Percentiles rank a stretch among this genome's conserved stretches.
Conservation (phyloP, 441 rosid species). For the Macaranga tanarius region DNA sequence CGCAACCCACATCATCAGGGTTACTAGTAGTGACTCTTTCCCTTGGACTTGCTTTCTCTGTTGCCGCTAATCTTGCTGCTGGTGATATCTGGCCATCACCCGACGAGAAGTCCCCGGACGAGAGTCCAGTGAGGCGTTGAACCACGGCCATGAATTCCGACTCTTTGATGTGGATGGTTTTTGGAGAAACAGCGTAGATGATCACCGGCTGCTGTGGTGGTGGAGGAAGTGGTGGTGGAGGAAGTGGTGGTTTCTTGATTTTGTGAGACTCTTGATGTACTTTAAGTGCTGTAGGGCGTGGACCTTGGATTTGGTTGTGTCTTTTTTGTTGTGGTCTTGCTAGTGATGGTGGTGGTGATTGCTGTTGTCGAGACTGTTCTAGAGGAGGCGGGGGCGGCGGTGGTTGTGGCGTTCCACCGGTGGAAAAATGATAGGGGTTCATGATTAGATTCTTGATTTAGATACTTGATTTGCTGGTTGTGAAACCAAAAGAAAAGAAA, state of each 20-base stretch:
- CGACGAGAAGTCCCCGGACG: constrained; percentile 48
- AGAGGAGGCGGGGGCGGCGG: constrained; percentile 1
- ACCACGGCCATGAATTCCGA: constrained; percentile 74
- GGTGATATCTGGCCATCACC: constrained; percentile 58
- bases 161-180: constrained; percentile 59
- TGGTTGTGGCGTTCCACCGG: constrained; percentile 9
- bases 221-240: constrained; percentile 52
- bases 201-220: constrained; percentile 58
- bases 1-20: neutral
- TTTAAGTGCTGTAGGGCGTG: constrained; percentile 67
- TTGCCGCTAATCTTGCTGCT: constrained; percentile 75
- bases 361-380: neutral
- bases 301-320: constrained; percentile 61
- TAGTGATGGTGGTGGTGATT: neutral
- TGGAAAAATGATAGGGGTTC: neutral
- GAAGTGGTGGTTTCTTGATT: constrained; percentile 63
- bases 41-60: constrained; percentile 60
- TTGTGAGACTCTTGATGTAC: constrained; percentile 62
- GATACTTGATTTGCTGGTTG: neutral
- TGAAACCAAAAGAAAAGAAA: neutral
- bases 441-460: neutral
- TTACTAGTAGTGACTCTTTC: neutral
- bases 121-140: constrained; percentile 69
- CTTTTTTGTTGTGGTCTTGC: constrained; percentile 28
- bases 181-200: constrained; percentile 74